Evolutionary conservation across 768 basidiomycete genomes (phyloP).

Genomic region (Hortiboletus flavorubellus): DNA sequence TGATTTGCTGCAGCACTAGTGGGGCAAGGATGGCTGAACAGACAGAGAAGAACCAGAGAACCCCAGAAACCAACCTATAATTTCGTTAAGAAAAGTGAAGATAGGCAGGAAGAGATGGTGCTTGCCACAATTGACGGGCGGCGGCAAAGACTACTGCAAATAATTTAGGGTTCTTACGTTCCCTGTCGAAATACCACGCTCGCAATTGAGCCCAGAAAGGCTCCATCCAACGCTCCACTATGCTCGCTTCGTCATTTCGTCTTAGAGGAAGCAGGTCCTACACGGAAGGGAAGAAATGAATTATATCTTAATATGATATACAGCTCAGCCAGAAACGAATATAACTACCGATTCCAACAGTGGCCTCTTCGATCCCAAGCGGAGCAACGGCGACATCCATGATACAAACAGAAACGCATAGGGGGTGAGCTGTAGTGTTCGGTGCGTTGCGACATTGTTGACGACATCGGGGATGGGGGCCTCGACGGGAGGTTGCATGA

Average conservation of each 20-base stretch:
- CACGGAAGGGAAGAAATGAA: slow-evolving; percentile 6
- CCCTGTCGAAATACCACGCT: slow-evolving; percentile 16
- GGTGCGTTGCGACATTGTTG: slow-evolving; percentile 22
- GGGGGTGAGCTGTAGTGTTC: slow-evolving; percentile 11
- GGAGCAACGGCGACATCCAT: slow-evolving; percentile 27
- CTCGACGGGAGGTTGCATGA: slow-evolving; percentile 24
- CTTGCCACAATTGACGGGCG: slow-evolving; percentile 16
- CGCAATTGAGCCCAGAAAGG: slow-evolving; percentile 25
- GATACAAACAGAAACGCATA: slow-evolving; percentile 21
- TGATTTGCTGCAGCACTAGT: slow-evolving; percentile 27
- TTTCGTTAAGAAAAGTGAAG: not conserved
- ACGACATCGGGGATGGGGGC: slow-evolving; percentile 8
- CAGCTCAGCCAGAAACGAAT: slow-evolving; percentile 21
- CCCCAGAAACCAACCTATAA: slow-evolving; percentile 22
- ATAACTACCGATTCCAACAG: slow-evolving; percentile 32
- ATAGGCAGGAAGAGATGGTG: not conserved
- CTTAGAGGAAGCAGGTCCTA: slow-evolving; percentile 26
- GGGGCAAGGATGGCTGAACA: slow-evolving; percentile 22
- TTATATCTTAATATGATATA: slow-evolving; percentile 20
- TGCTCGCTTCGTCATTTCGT: slow-evolving; percentile 22
- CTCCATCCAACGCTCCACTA: slow-evolving; percentile 24
- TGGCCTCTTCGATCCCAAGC: slow-evolving; percentile 26
- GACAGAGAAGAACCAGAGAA: slow-evolving; percentile 31
- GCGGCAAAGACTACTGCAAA: slow-evolving; percentile 19
- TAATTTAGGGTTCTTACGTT: slow-evolving; percentile 12